Base-by-base conservation (phyloP, 2,329 filamentous ascomycete genomes). In the Microdochium bolleyi region DNA sequence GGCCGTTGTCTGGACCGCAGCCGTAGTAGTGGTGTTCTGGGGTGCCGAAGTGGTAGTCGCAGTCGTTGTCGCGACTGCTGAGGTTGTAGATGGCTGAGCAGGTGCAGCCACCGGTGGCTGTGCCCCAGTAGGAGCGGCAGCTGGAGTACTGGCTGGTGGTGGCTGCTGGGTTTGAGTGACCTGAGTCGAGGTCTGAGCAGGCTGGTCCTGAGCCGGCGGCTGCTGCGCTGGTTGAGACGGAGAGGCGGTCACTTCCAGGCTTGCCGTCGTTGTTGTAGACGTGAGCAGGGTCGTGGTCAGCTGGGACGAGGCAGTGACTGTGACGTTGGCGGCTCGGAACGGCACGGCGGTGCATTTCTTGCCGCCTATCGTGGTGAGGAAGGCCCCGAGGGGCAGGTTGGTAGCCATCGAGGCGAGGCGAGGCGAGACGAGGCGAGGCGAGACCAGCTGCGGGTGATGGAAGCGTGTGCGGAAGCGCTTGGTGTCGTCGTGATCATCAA, bases 341-440 rank as follows among this genome's bases (percentile, higher is more conserved):
- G 77, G 77, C 57, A 80, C 68, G 55, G 74, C 77, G 60, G 79
- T 82, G 68, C 79, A 81, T 64, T 72, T 72, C 63, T 71, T 75
- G 51, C 76, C 76, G 53, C 72, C 65, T 52, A 80, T 68, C 49
- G 65, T 74, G 52, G 77, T 80, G 54, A 77, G 71, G 55, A 75
- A 74, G 55, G 73, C 72, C 62, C 75, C 73, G 61, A 66, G 64
- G 57, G 70, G 71, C 63, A 77, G 70, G 62, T 62, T 69, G 32
- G 66, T 65, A 53, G 70, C 72, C 76, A 79, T 79, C 13, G 41
- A 21, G 41, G 21, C 21, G 7, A 19, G 7, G 11, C 13, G 37
- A n/a, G 11, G n/a, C 9, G 9, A n/a, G 16, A 7, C n/a, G 11
- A n/a, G 7, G 37, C n/a, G n/a, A 52, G 62, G 73, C 74, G 73